These are phyloP conservation scores for Niveomyces coronatus DNA, from an alignment of 2,329 filamentous ascomycete species.

Conservation along the genomic window DNA sequence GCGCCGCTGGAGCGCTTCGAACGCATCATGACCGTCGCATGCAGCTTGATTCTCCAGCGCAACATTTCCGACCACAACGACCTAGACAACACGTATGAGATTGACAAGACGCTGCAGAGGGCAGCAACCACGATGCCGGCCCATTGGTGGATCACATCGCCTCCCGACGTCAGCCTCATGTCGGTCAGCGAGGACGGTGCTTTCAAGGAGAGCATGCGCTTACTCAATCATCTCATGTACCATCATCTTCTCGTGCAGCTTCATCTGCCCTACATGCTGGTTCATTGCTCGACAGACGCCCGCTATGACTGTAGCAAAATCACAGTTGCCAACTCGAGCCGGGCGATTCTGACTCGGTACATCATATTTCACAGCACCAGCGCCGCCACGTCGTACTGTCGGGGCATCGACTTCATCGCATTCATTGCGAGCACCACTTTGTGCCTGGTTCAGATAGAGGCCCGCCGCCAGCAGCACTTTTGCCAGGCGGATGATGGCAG, in stretches of 20 bases:
- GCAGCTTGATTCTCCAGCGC: conserved; percentile 35
- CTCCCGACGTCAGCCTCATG: conserved; percentile 8
- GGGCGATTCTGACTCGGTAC: conserved; percentile 38
- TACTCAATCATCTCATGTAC: conserved; percentile 39
- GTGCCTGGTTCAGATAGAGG: conserved; percentile 36
- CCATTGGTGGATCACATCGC: conserved; percentile 37
- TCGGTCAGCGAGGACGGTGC: conserved; percentile 12
- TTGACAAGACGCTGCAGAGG: conserved; percentile 36
- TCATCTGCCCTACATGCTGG: conserved; percentile 43
- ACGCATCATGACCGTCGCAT: conserved; percentile 30
- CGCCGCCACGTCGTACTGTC: conserved; percentile 29
- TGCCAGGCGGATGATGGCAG: conserved; percentile 7
- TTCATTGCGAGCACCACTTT: conserved; percentile 39
- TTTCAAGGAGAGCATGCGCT: conserved; percentile 19
- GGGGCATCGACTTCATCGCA: conserved; percentile 39
- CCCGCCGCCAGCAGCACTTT: conserved; percentile 12
- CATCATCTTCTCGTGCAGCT: conserved; percentile 40
- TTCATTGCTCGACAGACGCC: conserved; percentile 20
- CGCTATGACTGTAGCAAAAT: conserved; percentile 36
- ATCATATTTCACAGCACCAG: conserved; percentile 31
- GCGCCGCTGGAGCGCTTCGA: conserved; percentile 33
- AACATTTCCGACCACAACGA: conserved; percentile 22
- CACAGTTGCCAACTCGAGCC: conserved; percentile 34
- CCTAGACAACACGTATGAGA: conserved; percentile 25
- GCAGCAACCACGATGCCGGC: conserved; percentile 29